phyloP scores from a whole-genome alignment of 805 yeast species.

The Starmerella ratchasimensis region DNA sequence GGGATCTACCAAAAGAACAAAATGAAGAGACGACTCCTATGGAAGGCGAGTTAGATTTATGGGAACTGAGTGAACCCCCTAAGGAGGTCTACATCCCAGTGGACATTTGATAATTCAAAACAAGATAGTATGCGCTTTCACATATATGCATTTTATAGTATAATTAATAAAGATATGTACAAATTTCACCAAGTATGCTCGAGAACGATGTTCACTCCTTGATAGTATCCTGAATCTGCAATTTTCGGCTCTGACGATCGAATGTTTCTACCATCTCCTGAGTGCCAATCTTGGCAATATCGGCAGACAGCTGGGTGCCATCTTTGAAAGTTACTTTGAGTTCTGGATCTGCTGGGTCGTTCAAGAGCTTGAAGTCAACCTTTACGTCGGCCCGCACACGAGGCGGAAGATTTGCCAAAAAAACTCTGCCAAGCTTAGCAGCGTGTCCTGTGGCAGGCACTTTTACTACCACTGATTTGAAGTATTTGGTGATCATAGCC shows the following conservation, averaged over 20 bases:
- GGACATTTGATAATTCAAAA: slow-evolving; percentile 2
- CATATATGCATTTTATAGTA: too few species aligned
- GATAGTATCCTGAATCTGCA: slow-evolving; percentile 49
- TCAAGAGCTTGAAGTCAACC: slow-evolving; percentile 53
- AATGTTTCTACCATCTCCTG: slow-evolving; percentile 52
- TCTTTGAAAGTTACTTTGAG: slow-evolving; percentile 71
- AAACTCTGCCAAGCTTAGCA: slow-evolving; percentile 68
- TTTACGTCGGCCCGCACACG: slow-evolving; percentile 45
- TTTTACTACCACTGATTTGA: slow-evolving; percentile 58
- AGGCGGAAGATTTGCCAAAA: slow-evolving; percentile 71
- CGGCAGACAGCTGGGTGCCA: slow-evolving; percentile 52
- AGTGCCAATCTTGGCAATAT: slow-evolving; percentile 45
- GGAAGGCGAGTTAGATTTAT: slow-evolving; percentile 10
- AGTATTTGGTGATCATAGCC: slow-evolving; percentile 89
- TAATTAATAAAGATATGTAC: neutral
- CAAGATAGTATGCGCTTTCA: too few species aligned
- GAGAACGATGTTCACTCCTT: slow-evolving; percentile 10
- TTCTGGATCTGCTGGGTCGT: slow-evolving; percentile 38
- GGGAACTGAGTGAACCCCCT: slow-evolving; percentile 10
- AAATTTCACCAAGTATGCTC: neutral
- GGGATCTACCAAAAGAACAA: slow-evolving; percentile 12
- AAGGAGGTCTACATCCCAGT: slow-evolving; percentile 6
- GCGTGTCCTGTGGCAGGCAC: slow-evolving; percentile 29
- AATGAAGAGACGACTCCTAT: too few species aligned
- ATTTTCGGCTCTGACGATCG: slow-evolving; percentile 69